These are phyloP conservation scores for Edaphochlamys debaryana DNA, from an alignment of 139 green algal genomes.

Conservation along the genomic window DNA sequence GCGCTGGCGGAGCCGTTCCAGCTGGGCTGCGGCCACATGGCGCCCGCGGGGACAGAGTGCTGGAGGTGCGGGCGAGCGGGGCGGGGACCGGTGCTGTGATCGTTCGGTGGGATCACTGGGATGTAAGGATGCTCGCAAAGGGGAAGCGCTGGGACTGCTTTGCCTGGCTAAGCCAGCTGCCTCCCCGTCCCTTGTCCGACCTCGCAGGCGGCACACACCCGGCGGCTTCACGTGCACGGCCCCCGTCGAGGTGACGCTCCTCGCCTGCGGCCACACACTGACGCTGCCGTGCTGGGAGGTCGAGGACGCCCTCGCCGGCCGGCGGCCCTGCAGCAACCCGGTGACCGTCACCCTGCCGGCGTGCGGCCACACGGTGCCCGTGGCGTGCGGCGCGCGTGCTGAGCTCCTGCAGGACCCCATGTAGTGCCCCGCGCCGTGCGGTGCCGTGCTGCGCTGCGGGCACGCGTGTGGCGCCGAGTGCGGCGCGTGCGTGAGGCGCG, in stretches of 20 bases:
- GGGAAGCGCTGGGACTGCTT: no score
- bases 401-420: conserved; percentile 24
- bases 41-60: conserved; percentile 35
- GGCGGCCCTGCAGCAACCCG: conserved; percentile 2
- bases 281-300: conserved; percentile 45
- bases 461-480: neutral
- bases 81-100: no score
- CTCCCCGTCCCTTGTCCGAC: no score
- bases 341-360: conserved; percentile 34
- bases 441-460: neutral
- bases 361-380: conserved; percentile 44
- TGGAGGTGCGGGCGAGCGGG: no score
- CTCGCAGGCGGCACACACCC: conserved; percentile 9
- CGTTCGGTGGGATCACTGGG: no score
- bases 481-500: neutral
- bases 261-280: conserved; percentile 48
- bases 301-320: neutral
- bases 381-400: conserved; percentile 19
- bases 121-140: no score
- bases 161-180: no score
- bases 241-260: conserved; percentile 38
- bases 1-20: conserved; percentile 17
- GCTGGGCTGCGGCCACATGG: conserved; percentile 62
- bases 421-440: neutral
- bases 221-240: conserved; percentile 16